These are phyloP conservation scores for Setaria viridis DNA, from an alignment of 202 grass and related monocot species.

Conservation along the genomic window DNA sequence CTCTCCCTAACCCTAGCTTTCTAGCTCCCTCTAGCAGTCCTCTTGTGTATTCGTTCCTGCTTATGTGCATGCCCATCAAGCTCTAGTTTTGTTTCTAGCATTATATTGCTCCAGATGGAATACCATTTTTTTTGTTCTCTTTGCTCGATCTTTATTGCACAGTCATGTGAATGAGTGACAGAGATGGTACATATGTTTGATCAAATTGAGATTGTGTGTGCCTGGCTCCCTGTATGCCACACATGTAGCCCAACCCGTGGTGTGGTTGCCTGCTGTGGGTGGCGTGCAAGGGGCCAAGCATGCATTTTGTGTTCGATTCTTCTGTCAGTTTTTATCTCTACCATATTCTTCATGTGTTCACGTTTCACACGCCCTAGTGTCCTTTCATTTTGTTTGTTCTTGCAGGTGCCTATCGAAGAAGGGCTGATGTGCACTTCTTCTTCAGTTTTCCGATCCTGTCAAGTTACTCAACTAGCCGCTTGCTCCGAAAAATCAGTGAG, in stretches of 20 bases:
- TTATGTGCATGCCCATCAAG: not conserved
- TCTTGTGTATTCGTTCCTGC: constrained; percentile 23
- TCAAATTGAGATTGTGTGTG: constrained; percentile 55
- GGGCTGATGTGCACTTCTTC: too few species aligned
- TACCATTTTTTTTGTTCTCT: not conserved
- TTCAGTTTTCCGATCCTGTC: not conserved
- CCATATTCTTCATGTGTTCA: not conserved
- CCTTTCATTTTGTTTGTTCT: constrained; percentile 18
- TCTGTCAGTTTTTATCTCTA: not conserved
- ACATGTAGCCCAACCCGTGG: constrained; percentile 74
- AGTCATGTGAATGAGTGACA: constrained; percentile 1
- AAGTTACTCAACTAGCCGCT: not conserved
- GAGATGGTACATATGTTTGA: not conserved
- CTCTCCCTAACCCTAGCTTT: not conserved
- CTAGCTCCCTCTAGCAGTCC: constrained; percentile 1
- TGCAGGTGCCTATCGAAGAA: not conserved
- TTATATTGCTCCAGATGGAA: not conserved
- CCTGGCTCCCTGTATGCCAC: constrained; percentile 99
- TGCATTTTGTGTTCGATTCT: constrained; percentile 45
- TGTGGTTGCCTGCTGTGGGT: constrained; percentile 82
- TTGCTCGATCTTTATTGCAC: not conserved
- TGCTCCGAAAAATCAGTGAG: not conserved
- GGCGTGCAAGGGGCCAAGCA: constrained; percentile 99
- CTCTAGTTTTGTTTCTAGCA: constrained; percentile 24
- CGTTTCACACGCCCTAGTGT: not conserved